phyloP scores from a whole-genome alignment of 805 yeast genomes.

The Helenozyma baotianmanensis region DNA sequence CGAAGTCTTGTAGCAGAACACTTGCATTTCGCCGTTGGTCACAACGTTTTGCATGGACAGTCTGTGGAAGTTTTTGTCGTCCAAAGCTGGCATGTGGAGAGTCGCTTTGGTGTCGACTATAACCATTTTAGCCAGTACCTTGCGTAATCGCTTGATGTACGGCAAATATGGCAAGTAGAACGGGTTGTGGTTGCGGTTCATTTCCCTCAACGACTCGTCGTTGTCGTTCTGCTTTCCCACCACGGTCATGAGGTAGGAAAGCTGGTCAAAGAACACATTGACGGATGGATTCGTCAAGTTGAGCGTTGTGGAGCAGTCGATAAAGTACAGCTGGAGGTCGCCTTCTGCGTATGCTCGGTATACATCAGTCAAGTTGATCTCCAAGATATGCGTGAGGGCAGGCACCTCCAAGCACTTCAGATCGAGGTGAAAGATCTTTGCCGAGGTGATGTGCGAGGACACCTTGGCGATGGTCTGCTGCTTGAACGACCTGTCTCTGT shows the following conservation, averaged over 20 bases:
- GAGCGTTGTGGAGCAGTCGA: constrained; percentile 16
- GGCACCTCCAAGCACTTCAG: constrained; percentile 33
- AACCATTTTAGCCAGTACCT: constrained; percentile 20
- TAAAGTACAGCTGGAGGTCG: constrained; percentile 5
- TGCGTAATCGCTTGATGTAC: constrained; percentile 11
- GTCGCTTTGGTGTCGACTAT: constrained; percentile 28
- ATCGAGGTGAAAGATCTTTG: constrained; percentile 24
- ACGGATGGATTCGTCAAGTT: constrained; percentile 32
- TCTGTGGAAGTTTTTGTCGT: constrained; percentile 13
- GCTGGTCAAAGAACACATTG: constrained; percentile 36
- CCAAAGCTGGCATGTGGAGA: constrained; percentile 26
- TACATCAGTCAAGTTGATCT: constrained; percentile 20
- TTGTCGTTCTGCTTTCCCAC: too few relatives aligned
- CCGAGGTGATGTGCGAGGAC: constrained; percentile 24
- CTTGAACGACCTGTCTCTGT: constrained; percentile 10
- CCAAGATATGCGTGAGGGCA: constrained; percentile 24
- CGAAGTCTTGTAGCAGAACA: constrained; percentile 24
- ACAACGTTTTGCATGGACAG: constrained; percentile 24
- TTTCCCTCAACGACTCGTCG: too few relatives aligned
- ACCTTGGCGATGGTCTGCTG: constrained; percentile 11
- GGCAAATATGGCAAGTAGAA: too few relatives aligned
- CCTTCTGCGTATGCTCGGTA: constrained; percentile 14
- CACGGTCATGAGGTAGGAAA: constrained; percentile 13
- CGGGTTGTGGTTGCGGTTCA: too few relatives aligned
- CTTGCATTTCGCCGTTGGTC: constrained; percentile 19